A percentile compares a stretch with the other conserved stretches of the same genome.
phyloP scores from a whole-genome alignment of 176 grass and related monocot species.

The Canna indica region DNA sequence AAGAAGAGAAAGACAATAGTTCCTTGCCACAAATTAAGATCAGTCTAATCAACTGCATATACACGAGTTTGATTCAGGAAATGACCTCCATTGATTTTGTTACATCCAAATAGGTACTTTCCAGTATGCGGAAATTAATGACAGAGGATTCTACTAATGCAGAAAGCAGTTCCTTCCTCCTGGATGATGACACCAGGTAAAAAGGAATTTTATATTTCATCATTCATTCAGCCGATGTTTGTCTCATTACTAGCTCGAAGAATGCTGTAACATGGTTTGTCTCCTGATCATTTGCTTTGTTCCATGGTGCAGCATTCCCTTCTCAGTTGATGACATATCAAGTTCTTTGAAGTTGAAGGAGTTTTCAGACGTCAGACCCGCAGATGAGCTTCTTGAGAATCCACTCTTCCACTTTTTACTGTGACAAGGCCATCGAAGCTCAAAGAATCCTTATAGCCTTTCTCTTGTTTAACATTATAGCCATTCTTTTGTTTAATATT shows the following conservation, averaged over 20 bases:
- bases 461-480: neutral
- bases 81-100: neutral
- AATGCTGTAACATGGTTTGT: neutral
- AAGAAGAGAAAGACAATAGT: too few relatives aligned
- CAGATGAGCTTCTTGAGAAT: neutral
- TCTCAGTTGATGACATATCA: slow-evolving; percentile 87
- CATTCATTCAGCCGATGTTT: neutral
- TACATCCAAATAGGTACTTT: slow-evolving; percentile 9
- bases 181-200: slow-evolving; percentile 21
- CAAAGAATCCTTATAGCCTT: neutral
- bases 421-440: neutral
- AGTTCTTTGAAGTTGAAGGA: slow-evolving; percentile 48
- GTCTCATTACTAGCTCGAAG: neutral
- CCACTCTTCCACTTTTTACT: slow-evolving; percentile 11
- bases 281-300: neutral
- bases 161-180: slow-evolving; percentile 19
- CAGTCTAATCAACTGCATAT: neutral
- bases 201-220: neutral
- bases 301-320: slow-evolving; percentile 38
- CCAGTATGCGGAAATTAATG: slow-evolving; percentile 21
- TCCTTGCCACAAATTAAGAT: too few relatives aligned
- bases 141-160: slow-evolving; percentile 10
- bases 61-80: neutral
- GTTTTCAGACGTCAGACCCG: slow-evolving; percentile 1
- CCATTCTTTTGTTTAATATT: neutral